These are phyloP conservation scores for Centaurea solstitialis DNA, from an alignment of 129 eudicot genomes.

Conservation along the genomic window DNA sequence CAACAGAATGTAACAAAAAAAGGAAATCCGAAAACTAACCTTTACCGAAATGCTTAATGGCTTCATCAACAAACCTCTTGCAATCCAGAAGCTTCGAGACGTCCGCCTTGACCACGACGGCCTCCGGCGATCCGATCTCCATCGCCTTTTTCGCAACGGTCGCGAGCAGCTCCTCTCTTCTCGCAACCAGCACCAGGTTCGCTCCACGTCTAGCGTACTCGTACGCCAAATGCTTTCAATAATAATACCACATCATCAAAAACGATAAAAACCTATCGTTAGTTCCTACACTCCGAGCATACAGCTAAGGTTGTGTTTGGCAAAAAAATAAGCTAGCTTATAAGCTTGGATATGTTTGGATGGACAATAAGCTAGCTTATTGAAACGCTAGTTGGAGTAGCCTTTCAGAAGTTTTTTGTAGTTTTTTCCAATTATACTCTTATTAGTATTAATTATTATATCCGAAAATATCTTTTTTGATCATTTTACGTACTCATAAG, in stretches of 20 bases:
- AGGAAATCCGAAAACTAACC: slow-evolving; percentile 30
- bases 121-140: slow-evolving; percentile 56
- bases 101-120: slow-evolving; percentile 48
- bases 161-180: slow-evolving; percentile 47
- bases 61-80: slow-evolving; percentile 43
- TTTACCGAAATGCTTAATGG: slow-evolving; percentile 54
- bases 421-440: too few relatives aligned
- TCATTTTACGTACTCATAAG: too few relatives aligned
- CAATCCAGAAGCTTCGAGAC: slow-evolving; percentile 52
- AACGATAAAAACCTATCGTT: background rate
- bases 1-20: background rate
- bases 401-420: too few relatives aligned
- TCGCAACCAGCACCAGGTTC: slow-evolving; percentile 53
- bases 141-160: slow-evolving; percentile 47
- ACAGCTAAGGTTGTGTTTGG: too few relatives aligned
- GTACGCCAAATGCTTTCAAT: slow-evolving; percentile 35
- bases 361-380: too few relatives aligned
- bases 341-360: too few relatives aligned
- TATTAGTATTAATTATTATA: too few relatives aligned
- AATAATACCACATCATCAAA: background rate
- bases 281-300: background rate
- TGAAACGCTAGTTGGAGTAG: too few relatives aligned
- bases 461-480: too few relatives aligned
- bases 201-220: slow-evolving; percentile 58
- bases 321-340: too few relatives aligned